Evolutionary conservation across 1,139 yeast species (phyloP).

Genomic region (Suhomyces atakaporum): DNA sequence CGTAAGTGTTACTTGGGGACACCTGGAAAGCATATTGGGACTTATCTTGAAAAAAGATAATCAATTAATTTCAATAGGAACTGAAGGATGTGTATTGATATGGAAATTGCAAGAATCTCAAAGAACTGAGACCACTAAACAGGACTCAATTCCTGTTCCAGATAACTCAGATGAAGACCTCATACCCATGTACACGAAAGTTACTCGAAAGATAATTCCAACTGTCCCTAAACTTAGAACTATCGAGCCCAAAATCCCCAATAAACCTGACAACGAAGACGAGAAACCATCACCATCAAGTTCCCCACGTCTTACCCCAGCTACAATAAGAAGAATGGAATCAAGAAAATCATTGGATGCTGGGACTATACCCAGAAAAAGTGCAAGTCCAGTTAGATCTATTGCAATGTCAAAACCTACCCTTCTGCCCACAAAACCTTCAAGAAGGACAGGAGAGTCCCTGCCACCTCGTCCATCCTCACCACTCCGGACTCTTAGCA

Average conservation of each 20-base stretch:
- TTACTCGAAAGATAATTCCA: slow-evolving; percentile 36
- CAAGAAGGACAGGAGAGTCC: slow-evolving; percentile 4
- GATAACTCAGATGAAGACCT: slow-evolving; percentile 7
- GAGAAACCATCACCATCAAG: slow-evolving; percentile 12
- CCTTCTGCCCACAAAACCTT: slow-evolving; percentile 9
- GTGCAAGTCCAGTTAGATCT: slow-evolving; percentile 11
- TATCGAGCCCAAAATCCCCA: neutral
- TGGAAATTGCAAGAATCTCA: slow-evolving; percentile 34
- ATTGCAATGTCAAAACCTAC: slow-evolving; percentile 2
- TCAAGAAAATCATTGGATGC: slow-evolving; percentile 17
- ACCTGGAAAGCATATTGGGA: slow-evolving; percentile 56
- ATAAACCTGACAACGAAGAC: slow-evolving; percentile 3
- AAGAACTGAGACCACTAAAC: slow-evolving; percentile 4
- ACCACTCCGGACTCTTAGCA: slow-evolving; percentile 5
- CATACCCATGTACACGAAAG: slow-evolving; percentile 30
- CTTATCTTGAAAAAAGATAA: slow-evolving; percentile 27
- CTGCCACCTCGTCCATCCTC: slow-evolving; percentile 8
- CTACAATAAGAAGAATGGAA: slow-evolving; percentile 36
- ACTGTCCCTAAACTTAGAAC: slow-evolving; percentile 9
- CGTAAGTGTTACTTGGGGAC: slow-evolving; percentile 62
- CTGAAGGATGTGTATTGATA: slow-evolving; percentile 54
- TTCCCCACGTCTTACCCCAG: slow-evolving; percentile 27
- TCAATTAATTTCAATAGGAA: slow-evolving; percentile 44
- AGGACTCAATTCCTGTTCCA: neutral
- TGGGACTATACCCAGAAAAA: slow-evolving; percentile 1